Percentiles rank a stretch among this genome's conserved stretches.
Evolutionary conservation across 2,329 filamentous ascomycete species (phyloP).

Genomic region (Pseudogymnoascus pannorum): DNA sequence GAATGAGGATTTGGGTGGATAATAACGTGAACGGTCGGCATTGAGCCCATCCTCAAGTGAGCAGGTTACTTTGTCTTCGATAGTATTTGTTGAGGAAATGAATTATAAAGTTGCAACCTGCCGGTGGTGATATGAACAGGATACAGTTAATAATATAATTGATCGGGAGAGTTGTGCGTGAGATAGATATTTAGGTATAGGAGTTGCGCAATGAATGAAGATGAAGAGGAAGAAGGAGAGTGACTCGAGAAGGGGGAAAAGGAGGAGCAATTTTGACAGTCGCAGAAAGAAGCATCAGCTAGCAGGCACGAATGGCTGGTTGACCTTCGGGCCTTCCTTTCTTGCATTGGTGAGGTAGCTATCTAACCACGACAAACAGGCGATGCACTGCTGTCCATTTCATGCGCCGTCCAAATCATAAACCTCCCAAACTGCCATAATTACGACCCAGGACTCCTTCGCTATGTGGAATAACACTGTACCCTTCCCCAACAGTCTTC

Average conservation of each 20-base stretch:
- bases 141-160: not conserved
- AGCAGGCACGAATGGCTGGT: not conserved
- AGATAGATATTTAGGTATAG: not conserved
- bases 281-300: not conserved
- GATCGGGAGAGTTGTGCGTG: not conserved
- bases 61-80: not conserved
- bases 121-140: not conserved
- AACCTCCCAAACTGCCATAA: not conserved
- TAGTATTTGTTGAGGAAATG: not conserved
- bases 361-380: not conserved
- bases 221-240: not conserved
- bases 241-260: not conserved
- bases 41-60: not conserved
- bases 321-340: conserved; percentile 1
- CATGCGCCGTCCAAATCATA: not conserved
- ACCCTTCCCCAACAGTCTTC: conserved; percentile 1
- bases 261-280: not conserved
- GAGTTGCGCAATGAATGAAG: not conserved
- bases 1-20: not conserved
- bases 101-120: not conserved
- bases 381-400: not conserved
- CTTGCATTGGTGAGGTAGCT: not conserved
- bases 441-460: conserved; percentile 22
- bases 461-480: conserved; percentile 18
- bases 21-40: not conserved